Conservation (phyloP, 129 eudicot species). For the Flaveria linearis region DNA sequence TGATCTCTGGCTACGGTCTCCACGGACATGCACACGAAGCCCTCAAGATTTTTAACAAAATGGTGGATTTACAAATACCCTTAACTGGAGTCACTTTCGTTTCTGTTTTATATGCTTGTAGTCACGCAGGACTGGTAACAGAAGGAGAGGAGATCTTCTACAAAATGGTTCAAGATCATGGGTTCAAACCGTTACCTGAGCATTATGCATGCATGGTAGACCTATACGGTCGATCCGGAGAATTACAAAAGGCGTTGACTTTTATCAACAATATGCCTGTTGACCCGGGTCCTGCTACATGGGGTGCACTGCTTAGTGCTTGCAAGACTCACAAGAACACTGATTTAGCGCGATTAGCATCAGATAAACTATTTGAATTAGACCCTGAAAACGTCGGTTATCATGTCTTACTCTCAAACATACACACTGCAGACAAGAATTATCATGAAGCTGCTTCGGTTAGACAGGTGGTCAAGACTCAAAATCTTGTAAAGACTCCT, state of each 20-base stretch:
- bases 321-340: slow-evolving; percentile 80
- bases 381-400: slow-evolving; percentile 85
- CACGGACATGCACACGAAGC: slow-evolving; percentile 93
- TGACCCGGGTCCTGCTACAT: slow-evolving; percentile 67
- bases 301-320: slow-evolving; percentile 94
- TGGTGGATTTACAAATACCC: slow-evolving; percentile 50
- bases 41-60: slow-evolving; percentile 50
- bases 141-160: slow-evolving; percentile 74
- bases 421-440: slow-evolving; percentile 69
- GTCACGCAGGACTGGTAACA: slow-evolving; percentile 81
- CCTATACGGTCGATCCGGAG: slow-evolving; percentile 84
- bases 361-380: slow-evolving; percentile 67
- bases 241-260: slow-evolving; percentile 61
- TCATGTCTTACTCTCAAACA: slow-evolving; percentile 81
- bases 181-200: slow-evolving; percentile 64
- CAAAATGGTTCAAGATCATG: slow-evolving; percentile 66
- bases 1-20: slow-evolving; percentile 93
- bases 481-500: slow-evolving; percentile 66
- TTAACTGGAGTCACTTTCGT: slow-evolving; percentile 71
- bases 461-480: slow-evolving; percentile 63
- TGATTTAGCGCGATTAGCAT: slow-evolving; percentile 73
- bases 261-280: slow-evolving; percentile 71
- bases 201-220: slow-evolving; percentile 99
- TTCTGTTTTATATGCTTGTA: slow-evolving; percentile 76
- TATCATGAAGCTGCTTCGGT: slow-evolving; percentile 73